Evolutionary conservation across 129 eudicot species (phyloP).

Genomic region (Erigeron canadensis): DNA sequence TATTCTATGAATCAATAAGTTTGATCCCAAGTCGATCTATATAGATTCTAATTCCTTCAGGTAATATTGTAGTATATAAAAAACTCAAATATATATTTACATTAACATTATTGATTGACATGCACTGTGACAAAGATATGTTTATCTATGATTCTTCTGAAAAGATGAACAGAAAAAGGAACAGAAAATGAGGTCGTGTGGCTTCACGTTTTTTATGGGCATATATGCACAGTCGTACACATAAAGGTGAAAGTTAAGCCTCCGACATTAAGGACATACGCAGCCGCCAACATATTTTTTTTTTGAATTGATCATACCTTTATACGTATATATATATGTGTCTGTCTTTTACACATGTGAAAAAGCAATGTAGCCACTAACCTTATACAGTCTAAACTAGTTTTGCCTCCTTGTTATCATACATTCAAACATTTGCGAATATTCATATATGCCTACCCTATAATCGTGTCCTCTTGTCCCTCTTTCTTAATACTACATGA

Average conservation of each 20-base stretch:
- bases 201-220: constrained; percentile 29
- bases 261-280: constrained; percentile 34
- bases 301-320: neutral
- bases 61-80: too few relatives aligned
- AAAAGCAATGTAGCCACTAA: constrained; percentile 35
- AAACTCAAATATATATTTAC: too few relatives aligned
- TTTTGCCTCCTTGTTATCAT: constrained; percentile 37
- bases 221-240: constrained; percentile 35
- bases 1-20: too few relatives aligned
- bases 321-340: constrained; percentile 2
- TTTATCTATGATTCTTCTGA: too few relatives aligned
- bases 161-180: neutral
- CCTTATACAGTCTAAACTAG: constrained; percentile 26
- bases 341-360: constrained; percentile 4
- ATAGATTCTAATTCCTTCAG: too few relatives aligned
- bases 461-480: constrained; percentile 30
- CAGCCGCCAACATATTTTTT: constrained; percentile 31
- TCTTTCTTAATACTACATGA: neutral
- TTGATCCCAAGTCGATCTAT: too few relatives aligned
- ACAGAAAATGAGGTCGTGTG: constrained; percentile 12
- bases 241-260: constrained; percentile 11
- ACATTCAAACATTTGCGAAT: constrained; percentile 33
- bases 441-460: constrained; percentile 27
- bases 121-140: too few relatives aligned
- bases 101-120: too few relatives aligned